phyloP scores from a whole-genome alignment of 2,329 filamentous ascomycete species.

The Ilyonectria mors-panacis region DNA sequence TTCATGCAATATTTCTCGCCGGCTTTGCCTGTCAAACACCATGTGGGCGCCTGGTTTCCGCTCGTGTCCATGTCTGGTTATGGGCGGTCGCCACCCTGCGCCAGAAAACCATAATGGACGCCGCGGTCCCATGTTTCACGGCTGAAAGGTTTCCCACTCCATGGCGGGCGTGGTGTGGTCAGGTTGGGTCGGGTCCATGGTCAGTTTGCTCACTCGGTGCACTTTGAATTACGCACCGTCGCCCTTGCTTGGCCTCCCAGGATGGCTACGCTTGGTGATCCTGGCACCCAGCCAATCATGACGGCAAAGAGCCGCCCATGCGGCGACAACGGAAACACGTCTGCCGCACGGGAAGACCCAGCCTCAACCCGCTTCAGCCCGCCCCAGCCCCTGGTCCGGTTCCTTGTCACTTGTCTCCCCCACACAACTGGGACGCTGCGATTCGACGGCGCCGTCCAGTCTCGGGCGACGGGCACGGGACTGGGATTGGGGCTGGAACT shows the following conservation, averaged over 20 bases:
- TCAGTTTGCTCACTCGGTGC: slow-evolving; percentile 23
- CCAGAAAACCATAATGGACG: background rate
- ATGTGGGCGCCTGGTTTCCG: slow-evolving; percentile 11
- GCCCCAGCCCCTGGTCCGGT: slow-evolving; percentile 39
- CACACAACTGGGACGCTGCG: slow-evolving; percentile 41
- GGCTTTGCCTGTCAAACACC: slow-evolving; percentile 16
- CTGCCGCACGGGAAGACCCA: slow-evolving; percentile 48
- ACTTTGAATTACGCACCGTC: slow-evolving; percentile 32
- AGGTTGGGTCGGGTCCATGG: slow-evolving; percentile 18
- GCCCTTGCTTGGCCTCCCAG: slow-evolving; percentile 35
- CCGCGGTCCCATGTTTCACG: background rate
- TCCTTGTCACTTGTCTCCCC: slow-evolving; percentile 46
- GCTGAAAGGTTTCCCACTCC: background rate
- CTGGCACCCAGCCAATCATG: slow-evolving; percentile 42
- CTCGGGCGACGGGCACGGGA: slow-evolving; percentile 31
- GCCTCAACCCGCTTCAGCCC: slow-evolving; percentile 41
- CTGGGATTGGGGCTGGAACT: slow-evolving; percentile 28
- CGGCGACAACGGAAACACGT: slow-evolving; percentile 51
- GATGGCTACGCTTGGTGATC: slow-evolving; percentile 38
- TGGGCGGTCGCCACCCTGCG: background rate
- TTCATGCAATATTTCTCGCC: slow-evolving; percentile 25
- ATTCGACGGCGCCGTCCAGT: slow-evolving; percentile 39
- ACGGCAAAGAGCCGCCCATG: slow-evolving; percentile 37
- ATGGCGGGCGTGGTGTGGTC: slow-evolving; percentile 18
- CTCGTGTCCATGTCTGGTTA: slow-evolving; percentile 12